Evolutionary conservation across 1,284 basidiomycete genomes (phyloP), one percentile per base, ranked within the genome.

Genomic region (Rhodotorula sp.): DNA sequence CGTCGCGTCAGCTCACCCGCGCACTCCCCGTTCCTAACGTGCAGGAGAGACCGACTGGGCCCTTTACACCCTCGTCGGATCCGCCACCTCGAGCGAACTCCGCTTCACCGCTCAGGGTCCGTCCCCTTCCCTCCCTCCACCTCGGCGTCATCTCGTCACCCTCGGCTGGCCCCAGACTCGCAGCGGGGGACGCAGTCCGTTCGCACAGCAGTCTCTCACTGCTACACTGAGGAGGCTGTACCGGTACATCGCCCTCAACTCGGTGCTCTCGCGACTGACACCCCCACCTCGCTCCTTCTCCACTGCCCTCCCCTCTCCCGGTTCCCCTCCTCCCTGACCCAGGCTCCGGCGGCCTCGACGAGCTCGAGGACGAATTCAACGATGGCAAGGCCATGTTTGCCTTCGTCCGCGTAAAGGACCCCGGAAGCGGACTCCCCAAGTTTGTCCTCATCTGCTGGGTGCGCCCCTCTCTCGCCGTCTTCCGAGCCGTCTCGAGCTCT

Each of bases 301-400:
- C 42, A 21, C 58, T 48, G 8, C 27, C 27, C 45, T n/a, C 7
- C 14, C 41, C 49, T 8, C 41, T 14, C 34, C 34, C 59, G 21
- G 12, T 48, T 7, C 23, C 42, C 7, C 25, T 42, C 52, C 53
- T 42, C 34, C 5, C 34, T 34, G 34, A 34, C 34, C 0, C 68
- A 3, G 93, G 93, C n/a, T 84, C 85, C 74, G 90, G 89, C 41
- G 92, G 93, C 0, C 85, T 99, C 17, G 92, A 96, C 74, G 94
- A 96, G 79, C 84, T 97, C 25, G 87, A 91, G 79, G 95, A 97
- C 74, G 94, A 97, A 82, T 97, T 97, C 82, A 91, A 89, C 56
- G 94, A 97, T 81, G 95, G 93, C 50, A 63, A 68, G 49, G 70
- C 70, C 59, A 75, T 97, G 82, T 99, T 96, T 80, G 96, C 93